Conservation (phyloP, 345 rosid genomes). For the Hibiscus trionum region DNA sequence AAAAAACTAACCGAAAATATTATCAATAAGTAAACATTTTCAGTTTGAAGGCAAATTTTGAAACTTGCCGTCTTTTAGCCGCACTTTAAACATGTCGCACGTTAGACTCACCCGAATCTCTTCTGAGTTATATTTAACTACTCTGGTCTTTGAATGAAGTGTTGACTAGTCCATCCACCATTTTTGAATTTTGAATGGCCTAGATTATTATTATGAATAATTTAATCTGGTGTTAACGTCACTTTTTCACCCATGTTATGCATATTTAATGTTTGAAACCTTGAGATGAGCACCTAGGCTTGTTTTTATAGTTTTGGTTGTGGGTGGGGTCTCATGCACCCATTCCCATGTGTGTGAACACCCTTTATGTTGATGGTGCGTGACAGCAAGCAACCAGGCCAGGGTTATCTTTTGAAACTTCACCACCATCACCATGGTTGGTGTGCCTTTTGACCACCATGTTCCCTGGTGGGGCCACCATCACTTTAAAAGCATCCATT, state of each 20-base stretch:
- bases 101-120: no score
- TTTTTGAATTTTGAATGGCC: background rate
- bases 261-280: background rate
- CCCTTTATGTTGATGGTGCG: background rate
- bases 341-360: background rate
- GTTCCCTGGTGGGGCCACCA: constrained; percentile 8
- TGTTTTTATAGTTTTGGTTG: background rate
- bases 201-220: background rate
- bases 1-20: no score
- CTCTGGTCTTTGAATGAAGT: background rate
- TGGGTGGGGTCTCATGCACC: background rate
- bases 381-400: constrained; percentile 16
- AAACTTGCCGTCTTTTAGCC: no score
- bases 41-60: no score
- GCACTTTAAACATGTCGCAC: no score
- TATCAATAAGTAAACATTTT: no score
- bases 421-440: background rate
- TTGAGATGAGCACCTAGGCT: constrained; percentile 1
- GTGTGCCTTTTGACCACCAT: background rate
- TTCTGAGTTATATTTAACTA: background rate
- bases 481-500: background rate
- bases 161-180: background rate
- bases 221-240: background rate
- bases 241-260: background rate
- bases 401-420: constrained; percentile 13